These are phyloP conservation scores for Nadsonia fulvescens DNA, from an alignment of 805 yeast genomes.

Conservation along the genomic window DNA sequence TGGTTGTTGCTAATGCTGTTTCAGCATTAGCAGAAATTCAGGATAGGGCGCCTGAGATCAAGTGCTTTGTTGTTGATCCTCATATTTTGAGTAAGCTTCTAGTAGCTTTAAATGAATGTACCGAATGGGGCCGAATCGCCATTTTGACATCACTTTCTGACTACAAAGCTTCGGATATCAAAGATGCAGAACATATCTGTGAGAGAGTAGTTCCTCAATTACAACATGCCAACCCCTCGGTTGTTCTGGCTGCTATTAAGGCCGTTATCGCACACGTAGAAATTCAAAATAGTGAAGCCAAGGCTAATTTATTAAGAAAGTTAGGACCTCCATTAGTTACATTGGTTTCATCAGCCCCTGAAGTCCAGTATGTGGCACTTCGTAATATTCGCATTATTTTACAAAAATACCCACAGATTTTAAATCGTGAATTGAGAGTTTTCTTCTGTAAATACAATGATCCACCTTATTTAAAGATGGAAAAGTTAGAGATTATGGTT, in stretches of 20 bases:
- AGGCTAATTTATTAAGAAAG: constrained; percentile 30
- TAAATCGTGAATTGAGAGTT: constrained; percentile 40
- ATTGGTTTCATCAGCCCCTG: constrained; percentile 57
- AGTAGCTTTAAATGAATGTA: constrained; percentile 83
- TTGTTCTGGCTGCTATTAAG: constrained; percentile 60
- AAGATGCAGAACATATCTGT: constrained; percentile 51
- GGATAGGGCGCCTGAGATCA: constrained; percentile 38
- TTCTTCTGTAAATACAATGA: constrained; percentile 75
- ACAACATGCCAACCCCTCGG: constrained; percentile 67
- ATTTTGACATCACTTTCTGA: constrained; percentile 68
- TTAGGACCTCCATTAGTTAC: constrained; percentile 54
- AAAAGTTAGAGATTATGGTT: constrained; percentile 75
- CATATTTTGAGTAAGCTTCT: constrained; percentile 37
- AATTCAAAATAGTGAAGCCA: constrained; percentile 21
- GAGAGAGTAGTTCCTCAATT: constrained; percentile 51
- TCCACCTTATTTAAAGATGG: constrained; percentile 74
- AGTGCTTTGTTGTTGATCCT: constrained; percentile 26
- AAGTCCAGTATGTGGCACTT: constrained; percentile 64
- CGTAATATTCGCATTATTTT: constrained; percentile 65
- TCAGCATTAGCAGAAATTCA: constrained; percentile 72
- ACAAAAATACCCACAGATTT: constrained; percentile 42
- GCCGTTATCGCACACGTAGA: constrained; percentile 43
- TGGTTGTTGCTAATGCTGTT: constrained; percentile 92
- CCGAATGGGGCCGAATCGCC: constrained; percentile 97
- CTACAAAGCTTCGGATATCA: constrained; percentile 33